Evolutionary conservation across 768 basidiomycete species (phyloP).

Genomic region (Boletus huronensis): DNA sequence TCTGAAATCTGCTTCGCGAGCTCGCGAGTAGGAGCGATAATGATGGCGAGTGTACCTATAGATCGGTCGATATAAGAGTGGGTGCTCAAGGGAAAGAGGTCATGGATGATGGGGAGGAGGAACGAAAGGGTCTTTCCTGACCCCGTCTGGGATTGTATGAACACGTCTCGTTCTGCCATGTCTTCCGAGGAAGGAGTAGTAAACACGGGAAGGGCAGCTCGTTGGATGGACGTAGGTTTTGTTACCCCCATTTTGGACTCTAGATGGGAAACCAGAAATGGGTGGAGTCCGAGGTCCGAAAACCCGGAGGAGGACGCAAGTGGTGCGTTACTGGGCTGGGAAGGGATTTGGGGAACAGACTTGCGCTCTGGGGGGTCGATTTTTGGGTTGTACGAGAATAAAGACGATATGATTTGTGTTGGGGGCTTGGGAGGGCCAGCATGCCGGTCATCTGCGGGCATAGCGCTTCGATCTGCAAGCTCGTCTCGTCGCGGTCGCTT

Average conservation of each 20-base stretch:
- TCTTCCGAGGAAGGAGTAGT: conserved; percentile 40
- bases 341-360: conserved; percentile 22
- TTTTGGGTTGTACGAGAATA: conserved; percentile 83
- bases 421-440: conserved; percentile 29
- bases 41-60: conserved; percentile 91
- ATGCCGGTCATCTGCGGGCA: conserved; percentile 13
- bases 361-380: conserved; percentile 42
- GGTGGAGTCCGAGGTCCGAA: conserved; percentile 76
- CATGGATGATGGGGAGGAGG: conserved; percentile 91
- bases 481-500: conserved; percentile 45
- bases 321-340: conserved; percentile 80
- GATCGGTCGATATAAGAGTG: conserved; percentile 93
- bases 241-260: conserved; percentile 73
- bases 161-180: conserved; percentile 62
- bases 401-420: conserved; percentile 78
- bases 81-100: conserved; percentile 84
- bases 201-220: conserved; percentile 64
- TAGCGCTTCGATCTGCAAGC: conserved; percentile 16
- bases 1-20: conserved; percentile 96
- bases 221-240: conserved; percentile 89
- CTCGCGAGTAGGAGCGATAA: conserved; percentile 94
- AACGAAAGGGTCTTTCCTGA: conserved; percentile 95
- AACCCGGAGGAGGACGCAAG: conserved; percentile 74
- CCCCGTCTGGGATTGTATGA: conserved; percentile 95
- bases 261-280: conserved; percentile 75